phyloP scores from a whole-genome alignment of 2,329 filamentous ascomycete genomes.

The Pochonia chlamydosporia region DNA sequence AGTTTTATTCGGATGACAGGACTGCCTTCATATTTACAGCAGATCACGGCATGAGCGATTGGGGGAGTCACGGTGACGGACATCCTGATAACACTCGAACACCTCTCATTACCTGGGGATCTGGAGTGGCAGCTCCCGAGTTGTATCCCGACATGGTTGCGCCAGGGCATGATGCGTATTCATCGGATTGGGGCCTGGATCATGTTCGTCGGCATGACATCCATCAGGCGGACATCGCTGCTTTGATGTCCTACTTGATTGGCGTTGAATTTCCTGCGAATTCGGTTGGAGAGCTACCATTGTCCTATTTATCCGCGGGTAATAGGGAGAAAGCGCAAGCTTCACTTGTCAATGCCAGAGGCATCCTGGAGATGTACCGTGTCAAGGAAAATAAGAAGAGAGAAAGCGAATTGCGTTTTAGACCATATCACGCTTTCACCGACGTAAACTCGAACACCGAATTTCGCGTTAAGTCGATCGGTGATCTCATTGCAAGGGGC shows the following conservation, averaged over 20 bases:
- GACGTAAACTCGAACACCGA: constrained; percentile 57
- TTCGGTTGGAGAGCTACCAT: constrained; percentile 86
- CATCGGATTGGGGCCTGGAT: constrained; percentile 80
- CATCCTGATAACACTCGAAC: constrained; percentile 96
- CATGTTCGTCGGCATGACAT: constrained; percentile 84
- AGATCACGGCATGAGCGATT: constrained; percentile 98
- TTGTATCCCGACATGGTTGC: constrained; percentile 50
- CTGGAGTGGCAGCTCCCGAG: constrained; percentile 75
- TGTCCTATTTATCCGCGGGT: constrained; percentile 71
- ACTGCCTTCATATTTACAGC: constrained; percentile 97
- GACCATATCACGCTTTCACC: constrained; percentile 66
- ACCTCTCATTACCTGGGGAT: constrained; percentile 87
- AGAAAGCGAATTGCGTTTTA: constrained; percentile 68
- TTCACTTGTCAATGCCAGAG: constrained; percentile 74
- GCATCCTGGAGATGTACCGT: constrained; percentile 91
- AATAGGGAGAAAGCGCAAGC: constrained; percentile 76
- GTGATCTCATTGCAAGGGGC: constrained; percentile 57
- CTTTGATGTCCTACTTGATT: constrained; percentile 88
- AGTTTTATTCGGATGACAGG: constrained; percentile 78
- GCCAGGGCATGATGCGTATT: constrained; percentile 86
- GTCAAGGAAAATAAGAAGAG: constrained; percentile 88
- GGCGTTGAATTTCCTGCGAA: constrained; percentile 91
- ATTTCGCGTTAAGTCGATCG: constrained; percentile 62
- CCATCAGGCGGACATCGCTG: constrained; percentile 86
- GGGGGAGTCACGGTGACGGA: constrained; percentile 97